Base-by-base conservation (phyloP, 2,329 filamentous ascomycete genomes). In the Lachnellula cervina region DNA sequence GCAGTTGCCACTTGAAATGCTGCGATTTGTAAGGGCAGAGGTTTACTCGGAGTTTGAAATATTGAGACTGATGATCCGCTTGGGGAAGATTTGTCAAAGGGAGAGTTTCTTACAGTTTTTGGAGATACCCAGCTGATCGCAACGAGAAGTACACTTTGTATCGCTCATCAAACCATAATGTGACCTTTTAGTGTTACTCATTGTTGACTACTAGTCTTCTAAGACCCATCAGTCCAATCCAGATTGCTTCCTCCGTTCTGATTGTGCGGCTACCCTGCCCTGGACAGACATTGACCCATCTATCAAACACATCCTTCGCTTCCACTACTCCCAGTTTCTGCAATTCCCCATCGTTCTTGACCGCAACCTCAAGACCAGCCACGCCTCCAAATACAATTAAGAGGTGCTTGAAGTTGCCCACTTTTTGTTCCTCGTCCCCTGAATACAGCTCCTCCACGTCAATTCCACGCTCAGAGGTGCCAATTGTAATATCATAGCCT, bases 261-360 rank as follows among this genome's bases (percentile, higher is more conserved):
- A 96, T 93, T 1, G 86, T 90, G 64, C 90, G 78, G 69, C 88
- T 93, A 0, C 89, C 90, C 70, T 95, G 90, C 1, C 84, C 83
- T 3, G 89, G 88, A 61, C 91, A 77, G 45, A 94, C 78, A 70
- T 96, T 89, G 17, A 95, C 78, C 89, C 89, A 95, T 63, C 86
- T 79, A 71, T 96, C 90, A 69, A 96, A 96, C 50, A 93, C 69
- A 62, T 89, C 83, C 59, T 82, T 84, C 23, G 77, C 76, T 35
- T 84, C 83, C 5, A 77, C 76, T 14, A 93, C 81, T 0, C 83
- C 86, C 63, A 71, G 66, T 8, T 65, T 66, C 58, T 78, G 71
- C 60, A 90, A 65, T 57, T 82, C 80, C 1, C 72, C 70, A 64
- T 89, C 83, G 21, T 80, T 81, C 55, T 79, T 78, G 2, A 89